Conservation (phyloP, 371 early-diverging fungal species). For the Mucor piriformis region DNA sequence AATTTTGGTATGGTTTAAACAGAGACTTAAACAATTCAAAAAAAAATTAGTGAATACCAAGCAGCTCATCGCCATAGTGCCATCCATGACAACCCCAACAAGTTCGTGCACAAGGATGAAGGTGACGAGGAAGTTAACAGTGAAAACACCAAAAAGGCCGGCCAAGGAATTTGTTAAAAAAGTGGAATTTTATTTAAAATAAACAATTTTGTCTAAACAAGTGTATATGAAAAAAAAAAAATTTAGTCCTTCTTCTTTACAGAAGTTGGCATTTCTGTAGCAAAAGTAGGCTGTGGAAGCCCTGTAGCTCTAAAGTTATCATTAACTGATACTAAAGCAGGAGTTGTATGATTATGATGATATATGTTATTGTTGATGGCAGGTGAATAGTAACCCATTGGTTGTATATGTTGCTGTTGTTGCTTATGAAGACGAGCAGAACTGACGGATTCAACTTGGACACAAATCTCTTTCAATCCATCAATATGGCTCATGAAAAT, state of each 20-base stretch:
- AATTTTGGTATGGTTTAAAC: background rate
- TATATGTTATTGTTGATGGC: background rate
- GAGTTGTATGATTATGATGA: slow-evolving; percentile 8
- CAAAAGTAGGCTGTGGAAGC: slow-evolving; percentile 26
- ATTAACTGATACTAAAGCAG: background rate
- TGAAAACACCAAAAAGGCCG: slow-evolving; percentile 1
- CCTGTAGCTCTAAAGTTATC: slow-evolving; percentile 18
- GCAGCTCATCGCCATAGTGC: slow-evolving; percentile 32
- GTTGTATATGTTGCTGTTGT: slow-evolving; percentile 4
- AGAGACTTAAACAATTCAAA: no score
- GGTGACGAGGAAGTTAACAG: background rate
- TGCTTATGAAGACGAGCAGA: slow-evolving; percentile 23
- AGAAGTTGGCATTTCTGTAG: slow-evolving; percentile 5
- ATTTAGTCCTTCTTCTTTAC: slow-evolving; percentile 19
- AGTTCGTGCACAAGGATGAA: background rate
- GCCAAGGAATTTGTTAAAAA: slow-evolving; percentile 19
- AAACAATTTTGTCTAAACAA: background rate
- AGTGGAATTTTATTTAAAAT: background rate
- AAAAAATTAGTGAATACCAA: slow-evolving; percentile 26
- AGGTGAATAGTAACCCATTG: background rate
- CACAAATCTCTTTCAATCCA: slow-evolving; percentile 52
- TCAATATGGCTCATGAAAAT: slow-evolving; percentile 47
- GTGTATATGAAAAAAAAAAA: background rate
- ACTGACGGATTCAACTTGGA: slow-evolving; percentile 45
- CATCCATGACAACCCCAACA: slow-evolving; percentile 20